Conservation (phyloP, 1,284 basidiomycete genomes). For the Pseudozyma sp. region DNA sequence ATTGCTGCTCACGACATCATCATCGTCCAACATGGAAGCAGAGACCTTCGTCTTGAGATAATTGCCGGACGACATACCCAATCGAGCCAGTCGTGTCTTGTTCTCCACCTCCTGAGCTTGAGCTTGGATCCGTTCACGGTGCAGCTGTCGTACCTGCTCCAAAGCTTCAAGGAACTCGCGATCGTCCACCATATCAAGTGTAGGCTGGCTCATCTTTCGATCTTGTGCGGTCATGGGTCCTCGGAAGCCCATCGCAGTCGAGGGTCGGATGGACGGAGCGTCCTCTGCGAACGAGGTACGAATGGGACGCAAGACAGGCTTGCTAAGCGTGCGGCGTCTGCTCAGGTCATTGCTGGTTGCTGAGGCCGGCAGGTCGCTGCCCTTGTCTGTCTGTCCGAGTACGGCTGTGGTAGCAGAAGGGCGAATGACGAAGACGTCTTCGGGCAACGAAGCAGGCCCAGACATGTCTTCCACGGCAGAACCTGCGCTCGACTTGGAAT, state of each 20-base stretch:
- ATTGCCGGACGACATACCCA: conserved; percentile 38
- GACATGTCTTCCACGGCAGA: background rate
- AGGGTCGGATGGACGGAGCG: conserved; percentile 12
- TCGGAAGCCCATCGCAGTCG: conserved; percentile 36
- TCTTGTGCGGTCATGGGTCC: conserved; percentile 20
- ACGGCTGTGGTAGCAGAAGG: background rate
- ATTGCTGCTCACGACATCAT: background rate
- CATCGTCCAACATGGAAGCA: conserved; percentile 22
- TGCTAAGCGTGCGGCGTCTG: conserved; percentile 28
- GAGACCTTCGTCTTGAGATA: conserved; percentile 31
- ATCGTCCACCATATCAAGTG: conserved; percentile 63
- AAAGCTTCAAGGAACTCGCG: conserved; percentile 61
- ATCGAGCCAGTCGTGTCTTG: conserved; percentile 31
- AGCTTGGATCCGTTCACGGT: conserved; percentile 53
- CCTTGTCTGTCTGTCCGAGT: background rate
- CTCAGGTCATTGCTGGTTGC: conserved; percentile 5
- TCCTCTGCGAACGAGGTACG: conserved; percentile 20
- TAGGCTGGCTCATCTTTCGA: conserved; percentile 60
- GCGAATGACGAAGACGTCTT: too few species aligned
- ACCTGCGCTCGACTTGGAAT: background rate
- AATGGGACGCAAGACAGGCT: conserved; percentile 30
- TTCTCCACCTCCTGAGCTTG: conserved; percentile 35
- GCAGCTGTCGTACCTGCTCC: conserved; percentile 54
- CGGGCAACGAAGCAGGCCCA: background rate
- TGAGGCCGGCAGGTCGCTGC: background rate